Conservation (phyloP, 2,329 filamentous ascomycete species). For the Taxawa tesnikishii region DNA sequence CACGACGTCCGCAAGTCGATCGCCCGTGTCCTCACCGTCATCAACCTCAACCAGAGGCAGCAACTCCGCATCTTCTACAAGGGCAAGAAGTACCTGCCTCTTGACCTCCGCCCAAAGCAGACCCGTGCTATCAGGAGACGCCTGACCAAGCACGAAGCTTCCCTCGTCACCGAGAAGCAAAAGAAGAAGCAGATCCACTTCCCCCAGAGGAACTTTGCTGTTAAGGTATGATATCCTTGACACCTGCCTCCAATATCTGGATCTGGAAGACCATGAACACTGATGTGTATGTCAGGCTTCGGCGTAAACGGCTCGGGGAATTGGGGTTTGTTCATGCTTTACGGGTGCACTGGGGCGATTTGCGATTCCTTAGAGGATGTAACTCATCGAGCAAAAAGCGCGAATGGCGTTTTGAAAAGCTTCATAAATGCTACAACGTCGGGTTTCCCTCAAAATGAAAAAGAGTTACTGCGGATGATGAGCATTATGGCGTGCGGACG, state of each 20-base stretch:
- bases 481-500: too few relatives aligned
- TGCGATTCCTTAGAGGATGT: too few relatives aligned
- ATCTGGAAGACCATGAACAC: background rate
- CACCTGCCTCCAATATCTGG: background rate
- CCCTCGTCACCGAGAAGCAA: conserved; percentile 78
- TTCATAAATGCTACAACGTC: too few relatives aligned
- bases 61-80: conserved; percentile 99
- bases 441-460: too few relatives aligned
- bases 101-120: conserved; percentile 97
- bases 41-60: conserved; percentile 98
- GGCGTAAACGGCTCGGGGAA: conserved; percentile 1
- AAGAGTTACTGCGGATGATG: too few relatives aligned
- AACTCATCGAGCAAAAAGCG: conserved; percentile 1
- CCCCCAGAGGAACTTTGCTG: conserved; percentile 96
- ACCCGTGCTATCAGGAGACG: conserved; percentile 95
- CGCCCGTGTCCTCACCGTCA: conserved; percentile 95
- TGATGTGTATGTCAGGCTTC: background rate
- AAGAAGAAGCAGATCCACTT: conserved; percentile 95
- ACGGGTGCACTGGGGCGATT: background rate
- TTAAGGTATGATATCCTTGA: conserved; percentile 59
- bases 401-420: background rate
- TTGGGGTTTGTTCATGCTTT: background rate
- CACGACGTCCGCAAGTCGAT: conserved; percentile 99
- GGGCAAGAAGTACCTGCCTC: conserved; percentile 98
- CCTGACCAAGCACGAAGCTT: conserved; percentile 82